phyloP scores from a whole-genome alignment of 306 rosid species.

The Lupinus albus region DNA sequence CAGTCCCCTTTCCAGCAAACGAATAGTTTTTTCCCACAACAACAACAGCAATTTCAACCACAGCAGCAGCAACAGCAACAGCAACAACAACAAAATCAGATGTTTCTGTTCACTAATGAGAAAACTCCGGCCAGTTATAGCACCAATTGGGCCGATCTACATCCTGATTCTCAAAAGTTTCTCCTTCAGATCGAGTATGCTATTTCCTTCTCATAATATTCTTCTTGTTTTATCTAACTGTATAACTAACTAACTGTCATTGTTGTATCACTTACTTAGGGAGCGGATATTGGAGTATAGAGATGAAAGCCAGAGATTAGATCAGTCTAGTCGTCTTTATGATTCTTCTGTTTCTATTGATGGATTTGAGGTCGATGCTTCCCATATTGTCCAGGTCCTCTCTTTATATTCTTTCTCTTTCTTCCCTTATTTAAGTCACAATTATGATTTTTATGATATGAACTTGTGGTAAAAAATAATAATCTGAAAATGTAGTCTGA shows the following conservation, averaged over 20 bases:
- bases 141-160: constrained; percentile 93
- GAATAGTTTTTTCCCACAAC: constrained; percentile 48
- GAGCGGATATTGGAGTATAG: constrained; percentile 81
- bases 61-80: constrained; percentile 44
- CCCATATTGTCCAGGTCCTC: constrained; percentile 86
- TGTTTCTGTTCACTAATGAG: constrained; percentile 74
- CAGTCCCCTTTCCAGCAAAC: constrained; percentile 53
- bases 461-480: too few species aligned
- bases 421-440: neutral
- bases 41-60: constrained; percentile 44
- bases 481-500: too few species aligned
- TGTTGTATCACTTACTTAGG: constrained; percentile 45
- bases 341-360: constrained; percentile 80
- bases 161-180: constrained; percentile 89
- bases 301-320: constrained; percentile 91
- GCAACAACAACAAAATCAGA: constrained; percentile 44
- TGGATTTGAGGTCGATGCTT: constrained; percentile 88
- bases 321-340: constrained; percentile 91
- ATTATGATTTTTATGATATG: too few species aligned
- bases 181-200: constrained; percentile 87
- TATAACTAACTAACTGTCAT: constrained; percentile 37
- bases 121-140: constrained; percentile 79
- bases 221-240: constrained; percentile 27
- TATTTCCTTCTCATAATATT: neutral
- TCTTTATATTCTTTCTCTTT: too few species aligned